phyloP scores from a whole-genome alignment of 1,284 basidiomycete species.

The Peniophora sp. region DNA sequence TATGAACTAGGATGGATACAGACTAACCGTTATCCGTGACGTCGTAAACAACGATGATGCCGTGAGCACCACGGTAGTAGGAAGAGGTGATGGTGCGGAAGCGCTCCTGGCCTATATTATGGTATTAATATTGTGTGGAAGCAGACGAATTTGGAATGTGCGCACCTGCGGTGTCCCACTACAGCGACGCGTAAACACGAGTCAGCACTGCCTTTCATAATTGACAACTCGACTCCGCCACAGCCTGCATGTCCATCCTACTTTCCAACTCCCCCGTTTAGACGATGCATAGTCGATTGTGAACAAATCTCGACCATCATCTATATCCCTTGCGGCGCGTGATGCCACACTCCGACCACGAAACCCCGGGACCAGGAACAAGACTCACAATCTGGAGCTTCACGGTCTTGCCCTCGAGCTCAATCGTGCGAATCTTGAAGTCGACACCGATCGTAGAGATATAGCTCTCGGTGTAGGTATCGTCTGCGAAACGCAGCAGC shows the following conservation, averaged over 20 bases:
- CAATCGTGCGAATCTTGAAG: slow-evolving; percentile 99
- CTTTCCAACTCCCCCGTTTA: too few relatives aligned
- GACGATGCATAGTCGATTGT: too few relatives aligned
- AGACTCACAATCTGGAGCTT: slow-evolving; percentile 96
- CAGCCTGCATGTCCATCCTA: too few relatives aligned
- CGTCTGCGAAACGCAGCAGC: slow-evolving; percentile 96
- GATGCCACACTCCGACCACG: background rate
- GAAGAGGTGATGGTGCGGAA: slow-evolving; percentile 97
- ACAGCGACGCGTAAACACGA: slow-evolving; percentile 10
- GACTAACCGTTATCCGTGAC: slow-evolving; percentile 90
- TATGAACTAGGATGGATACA: background rate
- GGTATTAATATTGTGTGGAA: background rate
- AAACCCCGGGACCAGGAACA: background rate
- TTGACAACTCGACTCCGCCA: too few relatives aligned
- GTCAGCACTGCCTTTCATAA: too few relatives aligned
- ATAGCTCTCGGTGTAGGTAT: slow-evolving; percentile 99
- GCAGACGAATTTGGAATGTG: slow-evolving; percentile 6
- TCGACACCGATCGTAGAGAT: slow-evolving; percentile 99
- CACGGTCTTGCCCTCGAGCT: slow-evolving; percentile 98
- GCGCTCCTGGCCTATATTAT: slow-evolving; percentile 75
- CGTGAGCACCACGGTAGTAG: slow-evolving; percentile 95
- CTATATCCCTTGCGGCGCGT: background rate
- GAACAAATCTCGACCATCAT: too few relatives aligned
- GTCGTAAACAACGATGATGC: slow-evolving; percentile 98
- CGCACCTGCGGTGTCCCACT: slow-evolving; percentile 95